Base-by-base conservation (phyloP, 441 rosid genomes). In the Bocquillonia castaneifolia region DNA sequence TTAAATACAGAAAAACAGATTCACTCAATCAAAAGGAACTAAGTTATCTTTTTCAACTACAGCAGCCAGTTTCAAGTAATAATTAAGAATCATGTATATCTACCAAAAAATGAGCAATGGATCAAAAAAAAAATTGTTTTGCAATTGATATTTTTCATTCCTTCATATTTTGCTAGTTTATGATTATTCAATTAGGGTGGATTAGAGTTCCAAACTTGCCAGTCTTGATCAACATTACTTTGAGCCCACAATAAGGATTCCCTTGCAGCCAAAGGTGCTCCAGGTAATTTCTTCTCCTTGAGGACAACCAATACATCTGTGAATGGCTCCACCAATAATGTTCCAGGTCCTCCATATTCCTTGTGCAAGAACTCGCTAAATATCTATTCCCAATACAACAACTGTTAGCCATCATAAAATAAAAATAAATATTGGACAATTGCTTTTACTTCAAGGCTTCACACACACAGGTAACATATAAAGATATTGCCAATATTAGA, bases 301-400 rank as follows among this genome's bases (percentile, higher is more conserved):
- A 69, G 66, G 55, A 74, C 75, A 77, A 77, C 69, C 60, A 81
- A 59, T 76, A 69, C 77, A 56, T 80, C 78, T 1, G 81, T 73
- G 28, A 78, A 78, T 42, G 85, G 85, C 74, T 83, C 83, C 71
- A 75, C 82, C 78, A 61, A 32, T 63, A 77, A 70, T 45, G 83
- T 78, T 57, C 82, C 77, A 2, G 82, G 81, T 66, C 86, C 82
- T 76, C 78, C 81, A 55, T 42, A 78, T 53, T 82, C 83, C 17
- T 74, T 48, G 52, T 61, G 82, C 66, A 85, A 65, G 77, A 81
- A 82, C 23, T 70, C 51, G 62, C 74, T 55, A 67, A 83, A 76
- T 61, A 76, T 70, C 84, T 80, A 78, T 47, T 63, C 54, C 66
- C 69, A 66, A 59, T 31, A 65, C 63, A 59, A 17, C 42, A n/a